Conservation (phyloP, 2,329 filamentous ascomycete genomes). For the Paecilomyces fulvus region DNA sequence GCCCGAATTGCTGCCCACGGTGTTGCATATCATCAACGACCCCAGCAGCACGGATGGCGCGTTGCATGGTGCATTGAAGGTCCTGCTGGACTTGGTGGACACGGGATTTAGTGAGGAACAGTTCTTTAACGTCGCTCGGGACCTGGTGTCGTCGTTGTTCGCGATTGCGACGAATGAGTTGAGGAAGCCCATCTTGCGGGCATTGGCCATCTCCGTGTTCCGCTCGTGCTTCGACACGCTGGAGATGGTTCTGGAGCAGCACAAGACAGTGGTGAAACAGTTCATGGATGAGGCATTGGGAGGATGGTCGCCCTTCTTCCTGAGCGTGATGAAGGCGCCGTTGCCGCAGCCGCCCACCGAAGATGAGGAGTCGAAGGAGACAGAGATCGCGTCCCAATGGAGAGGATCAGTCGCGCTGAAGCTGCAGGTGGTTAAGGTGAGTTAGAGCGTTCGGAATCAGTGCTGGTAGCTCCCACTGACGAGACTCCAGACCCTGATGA, state of each 20-base stretch:
- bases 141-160: conserved; percentile 77
- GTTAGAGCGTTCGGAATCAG: conserved; percentile 3
- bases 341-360: conserved; percentile 55
- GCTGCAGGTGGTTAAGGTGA: conserved; percentile 75
- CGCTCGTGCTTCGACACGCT: conserved; percentile 86
- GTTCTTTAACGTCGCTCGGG: conserved; percentile 81
- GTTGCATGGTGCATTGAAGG: conserved; percentile 79
- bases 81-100: conserved; percentile 82
- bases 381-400: conserved; percentile 56
- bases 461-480: conserved; percentile 8
- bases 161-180: conserved; percentile 69
- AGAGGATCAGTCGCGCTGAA: conserved; percentile 80
- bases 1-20: conserved; percentile 75
- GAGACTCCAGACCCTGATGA: conserved; percentile 59
- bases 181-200: conserved; percentile 67
- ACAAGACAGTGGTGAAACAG: conserved; percentile 72
- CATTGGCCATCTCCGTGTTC: conserved; percentile 83
- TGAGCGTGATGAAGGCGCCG: conserved; percentile 63
- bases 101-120: conserved; percentile 90
- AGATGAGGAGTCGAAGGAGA: conserved; percentile 50
- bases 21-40: conserved; percentile 62
- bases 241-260: conserved; percentile 93
- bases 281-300: conserved; percentile 82
- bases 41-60: conserved; percentile 67
- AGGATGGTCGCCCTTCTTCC: conserved; percentile 85